Conservation (phyloP, 768 basidiomycete species). For the Leccinellum rugosiceps region DNA sequence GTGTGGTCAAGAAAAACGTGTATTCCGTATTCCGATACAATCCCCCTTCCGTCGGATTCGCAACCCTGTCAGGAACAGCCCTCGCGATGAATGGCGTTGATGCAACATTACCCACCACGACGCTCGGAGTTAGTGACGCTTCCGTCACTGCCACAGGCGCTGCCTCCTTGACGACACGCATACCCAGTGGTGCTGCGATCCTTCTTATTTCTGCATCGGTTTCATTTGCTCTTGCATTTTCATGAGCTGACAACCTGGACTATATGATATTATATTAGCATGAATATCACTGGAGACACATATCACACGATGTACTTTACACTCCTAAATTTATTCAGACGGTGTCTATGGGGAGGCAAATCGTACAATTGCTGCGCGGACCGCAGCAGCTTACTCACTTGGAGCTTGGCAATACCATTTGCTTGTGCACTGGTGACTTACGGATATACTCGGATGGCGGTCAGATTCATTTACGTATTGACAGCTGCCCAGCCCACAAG, state of each 20-base stretch:
- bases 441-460: too few species aligned
- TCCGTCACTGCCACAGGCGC: constrained; percentile 9
- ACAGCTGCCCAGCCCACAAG: too few species aligned
- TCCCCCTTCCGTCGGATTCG: constrained; percentile 52
- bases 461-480: too few species aligned
- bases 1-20: constrained; percentile 45
- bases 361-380: background rate
- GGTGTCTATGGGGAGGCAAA: too few species aligned
- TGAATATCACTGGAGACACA: background rate
- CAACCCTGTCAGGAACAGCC: constrained; percentile 35
- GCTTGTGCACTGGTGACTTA: too few species aligned
- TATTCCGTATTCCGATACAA: constrained; percentile 50
- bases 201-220: constrained; percentile 11
- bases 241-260: background rate
- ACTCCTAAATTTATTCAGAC: background rate
- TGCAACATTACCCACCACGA: constrained; percentile 20
- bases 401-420: too few species aligned
- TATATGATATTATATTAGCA: background rate
- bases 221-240: constrained; percentile 4
- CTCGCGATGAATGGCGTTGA: constrained; percentile 25
- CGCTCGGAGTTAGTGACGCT: constrained; percentile 18
- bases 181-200: background rate
- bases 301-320: background rate
- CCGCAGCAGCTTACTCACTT: background rate
- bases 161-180: constrained; percentile 10